These are phyloP conservation scores for Syzygium oleosum DNA, from an alignment of 345 rosid species.

Conservation along the genomic window DNA sequence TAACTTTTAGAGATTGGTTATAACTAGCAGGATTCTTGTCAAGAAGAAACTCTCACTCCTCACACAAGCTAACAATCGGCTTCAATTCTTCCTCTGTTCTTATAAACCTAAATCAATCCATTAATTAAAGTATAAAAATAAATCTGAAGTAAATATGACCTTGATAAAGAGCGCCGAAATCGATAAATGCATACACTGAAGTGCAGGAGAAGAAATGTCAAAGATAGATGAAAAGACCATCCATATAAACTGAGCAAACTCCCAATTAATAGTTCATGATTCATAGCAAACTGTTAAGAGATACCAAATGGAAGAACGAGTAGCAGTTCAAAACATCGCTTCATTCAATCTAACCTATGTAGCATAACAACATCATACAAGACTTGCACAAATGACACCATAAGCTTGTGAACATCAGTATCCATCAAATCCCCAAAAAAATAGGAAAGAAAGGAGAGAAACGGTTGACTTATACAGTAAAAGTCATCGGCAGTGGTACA, in stretches of 20 bases:
- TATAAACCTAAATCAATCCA: constrained; percentile 49
- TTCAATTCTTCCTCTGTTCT: constrained; percentile 73
- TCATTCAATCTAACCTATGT: too few species aligned
- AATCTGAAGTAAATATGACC: not conserved
- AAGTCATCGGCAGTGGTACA: too few species aligned
- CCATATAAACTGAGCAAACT: not conserved
- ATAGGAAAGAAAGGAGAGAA: too few species aligned
- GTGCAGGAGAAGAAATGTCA: not conserved
- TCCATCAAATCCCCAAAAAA: too few species aligned
- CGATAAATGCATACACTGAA: not conserved
- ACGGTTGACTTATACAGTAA: too few species aligned
- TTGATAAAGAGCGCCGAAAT: not conserved
- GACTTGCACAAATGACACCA: too few species aligned
- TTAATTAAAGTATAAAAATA: not conserved
- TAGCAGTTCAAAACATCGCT: too few species aligned
- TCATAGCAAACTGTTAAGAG: too few species aligned
- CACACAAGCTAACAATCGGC: not conserved
- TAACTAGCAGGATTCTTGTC: not conserved
- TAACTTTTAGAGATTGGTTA: too few species aligned
- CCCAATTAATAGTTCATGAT: not conserved
- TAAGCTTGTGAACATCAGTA: too few species aligned
- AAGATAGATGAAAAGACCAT: not conserved
- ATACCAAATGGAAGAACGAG: too few species aligned
- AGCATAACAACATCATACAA: too few species aligned
- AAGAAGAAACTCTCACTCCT: not conserved